Evolutionary conservation across 495 filamentous ascomycete genomes (phyloP).

Genomic region (Penicillium canescens): DNA sequence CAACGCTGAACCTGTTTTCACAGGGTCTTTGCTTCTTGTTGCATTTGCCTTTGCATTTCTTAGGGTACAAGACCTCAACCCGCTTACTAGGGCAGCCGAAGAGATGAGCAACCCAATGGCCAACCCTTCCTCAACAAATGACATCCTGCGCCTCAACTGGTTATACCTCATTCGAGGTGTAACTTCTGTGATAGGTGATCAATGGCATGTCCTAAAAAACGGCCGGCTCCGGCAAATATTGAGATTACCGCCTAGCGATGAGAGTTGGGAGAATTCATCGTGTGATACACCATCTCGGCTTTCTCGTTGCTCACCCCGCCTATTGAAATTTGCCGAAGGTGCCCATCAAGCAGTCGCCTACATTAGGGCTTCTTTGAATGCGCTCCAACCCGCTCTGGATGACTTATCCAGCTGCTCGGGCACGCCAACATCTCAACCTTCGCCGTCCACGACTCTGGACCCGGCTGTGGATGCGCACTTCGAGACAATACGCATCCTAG

Average conservation of each 20-base stretch:
- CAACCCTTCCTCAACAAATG: conserved; percentile 1
- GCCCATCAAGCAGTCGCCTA: conserved; percentile 3
- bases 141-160: conserved; percentile 3
- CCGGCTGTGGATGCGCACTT: background rate
- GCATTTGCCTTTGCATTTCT: background rate
- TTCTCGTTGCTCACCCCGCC: conserved; percentile 5
- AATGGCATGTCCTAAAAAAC: conserved; percentile 7
- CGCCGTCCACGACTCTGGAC: background rate
- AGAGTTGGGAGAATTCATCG: conserved; percentile 4
- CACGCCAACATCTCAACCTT: conserved; percentile 7
- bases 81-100: background rate
- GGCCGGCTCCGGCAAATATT: conserved; percentile 8
- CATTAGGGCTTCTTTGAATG: background rate
- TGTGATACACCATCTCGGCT: conserved; percentile 4
- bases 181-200: background rate
- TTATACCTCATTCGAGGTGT: conserved; percentile 10
- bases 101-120: background rate
- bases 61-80: background rate
- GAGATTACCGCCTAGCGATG: conserved; percentile 1
- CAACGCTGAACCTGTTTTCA: conserved; percentile 2
- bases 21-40: conserved; percentile 3
- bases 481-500: background rate
- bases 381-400: background rate
- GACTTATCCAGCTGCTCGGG: conserved; percentile 2
- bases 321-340: conserved; percentile 5